Conservation (phyloP, 371 early-diverging fungal species). For the Mortierella sp. region DNA sequence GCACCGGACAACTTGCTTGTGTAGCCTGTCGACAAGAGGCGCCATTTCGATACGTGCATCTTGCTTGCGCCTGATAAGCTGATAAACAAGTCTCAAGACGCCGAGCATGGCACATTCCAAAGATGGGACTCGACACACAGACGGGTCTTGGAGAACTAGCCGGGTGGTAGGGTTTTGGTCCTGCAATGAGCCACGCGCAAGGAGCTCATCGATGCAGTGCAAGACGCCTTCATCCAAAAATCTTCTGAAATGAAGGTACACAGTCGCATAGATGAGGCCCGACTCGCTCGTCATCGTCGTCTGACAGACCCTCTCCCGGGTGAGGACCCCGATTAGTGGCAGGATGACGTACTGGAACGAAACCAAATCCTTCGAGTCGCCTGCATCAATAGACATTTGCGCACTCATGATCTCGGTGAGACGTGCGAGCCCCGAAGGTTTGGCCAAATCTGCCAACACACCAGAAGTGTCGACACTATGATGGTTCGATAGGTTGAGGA, state of each 20-base stretch:
- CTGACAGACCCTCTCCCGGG: slow-evolving; percentile 36
- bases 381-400: slow-evolving; percentile 30
- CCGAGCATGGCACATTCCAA: slow-evolving; percentile 41
- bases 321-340: slow-evolving; percentile 47
- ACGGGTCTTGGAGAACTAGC: neutral
- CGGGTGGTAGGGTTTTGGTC: neutral
- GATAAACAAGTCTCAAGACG: slow-evolving; percentile 47
- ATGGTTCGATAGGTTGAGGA: slow-evolving; percentile 53
- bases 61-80: slow-evolving; percentile 34
- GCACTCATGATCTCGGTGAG: slow-evolving; percentile 29
- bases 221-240: slow-evolving; percentile 34
- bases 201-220: slow-evolving; percentile 20
- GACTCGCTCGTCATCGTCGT: slow-evolving; percentile 35
- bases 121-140: slow-evolving; percentile 14
- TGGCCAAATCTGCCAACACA: slow-evolving; percentile 22
- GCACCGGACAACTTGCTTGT: neutral
- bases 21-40: neutral
- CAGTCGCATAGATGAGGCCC: slow-evolving; percentile 23
- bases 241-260: slow-evolving; percentile 17
- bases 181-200: slow-evolving; percentile 11
- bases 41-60: slow-evolving; percentile 27
- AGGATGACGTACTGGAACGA: slow-evolving; percentile 51
- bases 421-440: slow-evolving; percentile 1
- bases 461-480: slow-evolving; percentile 44
- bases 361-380: neutral